Evolutionary conservation across 192 early-diverging fungal genomes (phyloP).

Genomic region (Linderina pennispora): DNA sequence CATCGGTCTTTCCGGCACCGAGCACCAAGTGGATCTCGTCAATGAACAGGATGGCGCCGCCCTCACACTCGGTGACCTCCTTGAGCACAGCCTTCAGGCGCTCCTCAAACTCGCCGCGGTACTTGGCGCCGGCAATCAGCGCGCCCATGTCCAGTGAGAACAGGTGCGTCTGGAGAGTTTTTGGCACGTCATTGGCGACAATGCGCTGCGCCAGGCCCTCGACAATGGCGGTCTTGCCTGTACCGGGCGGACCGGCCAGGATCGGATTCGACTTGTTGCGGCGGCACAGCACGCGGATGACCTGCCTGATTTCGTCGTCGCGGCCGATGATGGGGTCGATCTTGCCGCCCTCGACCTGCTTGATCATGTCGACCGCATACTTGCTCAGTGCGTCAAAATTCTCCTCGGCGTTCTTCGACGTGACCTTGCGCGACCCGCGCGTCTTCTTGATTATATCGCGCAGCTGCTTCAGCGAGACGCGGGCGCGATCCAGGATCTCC

Average conservation of each 20-base stretch:
- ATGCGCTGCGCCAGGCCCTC: constrained; percentile 96
- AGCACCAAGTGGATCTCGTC: constrained; percentile 96
- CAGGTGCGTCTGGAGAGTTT: constrained; percentile 71
- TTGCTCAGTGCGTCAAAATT: constrained; percentile 90
- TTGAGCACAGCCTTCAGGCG: constrained; percentile 93
- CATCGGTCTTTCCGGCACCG: constrained; percentile 88
- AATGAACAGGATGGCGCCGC: constrained; percentile 92
- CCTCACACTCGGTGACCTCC: constrained; percentile 86
- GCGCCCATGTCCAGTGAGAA: constrained; percentile 97
- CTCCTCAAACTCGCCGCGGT: constrained; percentile 98
- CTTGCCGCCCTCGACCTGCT: constrained; percentile 78
- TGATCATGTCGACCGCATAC: constrained; percentile 87
- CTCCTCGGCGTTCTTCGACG: constrained; percentile 78
- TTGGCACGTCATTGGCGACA: constrained; percentile 86
- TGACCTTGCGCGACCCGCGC: constrained; percentile 79
- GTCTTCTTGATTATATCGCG: constrained; percentile 69
- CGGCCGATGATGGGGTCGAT: constrained; percentile 96
- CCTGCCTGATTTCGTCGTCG: constrained; percentile 92
- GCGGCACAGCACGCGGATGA: constrained; percentile 87
- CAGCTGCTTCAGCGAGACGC: constrained; percentile 63
- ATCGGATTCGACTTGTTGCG: constrained; percentile 91
- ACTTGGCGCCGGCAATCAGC: constrained; percentile 88
- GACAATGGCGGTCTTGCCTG: constrained; percentile 75
- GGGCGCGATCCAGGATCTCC: constrained; percentile 59
- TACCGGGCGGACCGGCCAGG: constrained; percentile 76